Base-by-base conservation (phyloP, 2,329 filamentous ascomycete species). In the Calonectria leucothoes region DNA sequence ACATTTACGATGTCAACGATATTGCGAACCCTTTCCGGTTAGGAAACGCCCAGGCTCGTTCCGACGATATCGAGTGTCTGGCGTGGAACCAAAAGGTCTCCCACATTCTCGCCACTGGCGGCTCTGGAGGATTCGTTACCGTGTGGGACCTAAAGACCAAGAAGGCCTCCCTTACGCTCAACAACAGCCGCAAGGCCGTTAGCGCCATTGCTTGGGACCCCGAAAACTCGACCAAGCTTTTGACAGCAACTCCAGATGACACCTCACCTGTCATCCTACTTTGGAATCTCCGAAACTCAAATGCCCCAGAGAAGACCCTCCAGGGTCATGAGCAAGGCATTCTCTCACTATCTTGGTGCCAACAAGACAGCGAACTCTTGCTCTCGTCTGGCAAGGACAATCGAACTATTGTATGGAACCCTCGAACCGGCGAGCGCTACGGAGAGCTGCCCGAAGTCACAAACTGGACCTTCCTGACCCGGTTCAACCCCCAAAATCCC, bases 31-130 rank as follows among this genome's bases (percentile, higher is more conserved):
- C 96, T 6, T 98, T 97, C 86, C 92, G 96, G 76, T 89, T 99
- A 37, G 97, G 97, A 73, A 97, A 94, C 77, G 91, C 94, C 45
- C 95, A 95, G 51, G 96, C 95, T 76, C 94, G 96, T 82, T 94
- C 95, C 48, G 96, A 98, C 81, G 97, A 99, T 80, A 94, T 98
- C 77, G 97, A 98, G 81, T 98, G 96, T 78, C 89, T 99, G 74
- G 96, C 98, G 79, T 99, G 97, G 97, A 99, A 99, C 86, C 96
- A 95, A 82, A 98, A 98, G 87, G 96, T 98, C 51, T 92, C 96
- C 17, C 96, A 99, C 83, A 99, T 99, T 83, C 87, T 99, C 78
- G 97, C 96, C 23, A 98, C 96, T 12, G 97, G 97, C 77, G 96
- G 96, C 82, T 94, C 92, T 75, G 96, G 95, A 64, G 97, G 97